Percentiles rank a stretch among this genome's conserved stretches.
Conservation (phyloP, 768 basidiomycete species). For the Panaeolus cyanescens region DNA sequence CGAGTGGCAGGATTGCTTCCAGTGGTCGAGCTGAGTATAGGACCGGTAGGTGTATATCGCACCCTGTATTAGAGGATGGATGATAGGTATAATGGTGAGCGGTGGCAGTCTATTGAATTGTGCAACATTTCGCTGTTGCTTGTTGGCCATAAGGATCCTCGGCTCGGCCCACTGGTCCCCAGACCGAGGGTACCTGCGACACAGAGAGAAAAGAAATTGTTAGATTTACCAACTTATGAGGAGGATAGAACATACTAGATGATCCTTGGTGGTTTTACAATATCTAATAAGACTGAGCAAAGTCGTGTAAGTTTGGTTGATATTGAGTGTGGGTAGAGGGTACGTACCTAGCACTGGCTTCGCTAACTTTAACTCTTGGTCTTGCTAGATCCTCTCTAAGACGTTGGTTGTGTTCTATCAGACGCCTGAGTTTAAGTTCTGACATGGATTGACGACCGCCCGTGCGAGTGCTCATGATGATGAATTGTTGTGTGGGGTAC, state of each 20-base stretch:
- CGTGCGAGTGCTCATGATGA: constrained; percentile 58
- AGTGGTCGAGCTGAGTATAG: neutral
- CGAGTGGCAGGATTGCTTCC: neutral
- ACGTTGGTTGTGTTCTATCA: constrained; percentile 94
- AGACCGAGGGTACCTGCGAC: constrained; percentile 86
- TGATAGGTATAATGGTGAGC: neutral
- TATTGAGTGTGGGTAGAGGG: constrained; percentile 2
- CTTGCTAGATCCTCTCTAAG: constrained; percentile 88
- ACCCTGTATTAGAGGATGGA: constrained; percentile 3
- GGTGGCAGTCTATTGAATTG: constrained; percentile 48
- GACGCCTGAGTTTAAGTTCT: constrained; percentile 92
- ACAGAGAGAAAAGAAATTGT: constrained; percentile 15
- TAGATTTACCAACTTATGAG: constrained; percentile 3
- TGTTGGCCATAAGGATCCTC: constrained; percentile 93
- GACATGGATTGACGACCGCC: constrained; percentile 89
- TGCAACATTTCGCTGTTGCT: constrained; percentile 57
- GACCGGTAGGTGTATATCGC: neutral
- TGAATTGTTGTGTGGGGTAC: constrained; percentile 11
- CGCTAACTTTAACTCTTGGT: constrained; percentile 87
- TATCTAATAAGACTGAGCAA: constrained; percentile 81
- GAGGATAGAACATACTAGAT: constrained; percentile 37
- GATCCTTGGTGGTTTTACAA: constrained; percentile 93
- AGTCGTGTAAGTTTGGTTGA: constrained; percentile 7
- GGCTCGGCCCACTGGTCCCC: constrained; percentile 91
- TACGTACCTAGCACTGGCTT: constrained; percentile 85